phyloP scores from a whole-genome alignment of 345 rosid genomes.

The Geranium rotundifolium region DNA sequence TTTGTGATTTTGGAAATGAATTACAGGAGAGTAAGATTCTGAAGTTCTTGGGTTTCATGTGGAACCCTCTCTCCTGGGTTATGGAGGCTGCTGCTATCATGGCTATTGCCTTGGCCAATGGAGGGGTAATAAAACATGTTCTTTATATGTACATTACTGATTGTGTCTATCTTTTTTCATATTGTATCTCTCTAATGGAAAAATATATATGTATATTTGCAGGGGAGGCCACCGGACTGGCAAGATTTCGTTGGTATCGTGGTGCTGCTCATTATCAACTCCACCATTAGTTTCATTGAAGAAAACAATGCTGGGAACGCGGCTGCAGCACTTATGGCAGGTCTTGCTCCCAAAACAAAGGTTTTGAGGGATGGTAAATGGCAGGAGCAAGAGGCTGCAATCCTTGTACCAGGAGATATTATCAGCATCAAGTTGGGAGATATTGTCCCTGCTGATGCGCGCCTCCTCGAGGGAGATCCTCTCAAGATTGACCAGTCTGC shows the following conservation, averaged over 20 bases:
- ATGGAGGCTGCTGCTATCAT: conserved; percentile 85
- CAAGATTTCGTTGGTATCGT: conserved; percentile 72
- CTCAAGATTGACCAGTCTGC: conserved; percentile 74
- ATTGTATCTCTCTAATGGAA: too few relatives aligned
- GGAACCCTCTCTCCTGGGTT: conserved; percentile 94
- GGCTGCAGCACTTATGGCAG: conserved; percentile 70
- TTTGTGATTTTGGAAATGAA: neutral
- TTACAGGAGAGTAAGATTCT: conserved; percentile 58
- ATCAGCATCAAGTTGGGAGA: conserved; percentile 75
- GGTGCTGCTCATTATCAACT: conserved; percentile 57
- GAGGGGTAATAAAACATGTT: conserved; percentile 35
- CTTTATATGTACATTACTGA: neutral
- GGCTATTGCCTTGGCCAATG: conserved; percentile 78
- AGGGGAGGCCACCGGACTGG: conserved; percentile 93
- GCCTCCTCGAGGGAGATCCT: conserved; percentile 75
- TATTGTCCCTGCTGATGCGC: conserved; percentile 76
- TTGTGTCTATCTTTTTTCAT: too few relatives aligned
- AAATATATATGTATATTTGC: conserved; percentile 4
- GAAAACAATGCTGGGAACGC: conserved; percentile 85
- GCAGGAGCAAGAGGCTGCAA: conserved; percentile 69
- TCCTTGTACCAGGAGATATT: conserved; percentile 74
- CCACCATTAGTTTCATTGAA: conserved; percentile 73
- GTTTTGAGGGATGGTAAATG: conserved; percentile 66
- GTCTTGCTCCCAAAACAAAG: conserved; percentile 71
- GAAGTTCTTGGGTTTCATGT: conserved; percentile 81